These are phyloP conservation scores for Calonectria pauciramosa DNA, from an alignment of 2,329 filamentous ascomycete species.

Conservation along the genomic window DNA sequence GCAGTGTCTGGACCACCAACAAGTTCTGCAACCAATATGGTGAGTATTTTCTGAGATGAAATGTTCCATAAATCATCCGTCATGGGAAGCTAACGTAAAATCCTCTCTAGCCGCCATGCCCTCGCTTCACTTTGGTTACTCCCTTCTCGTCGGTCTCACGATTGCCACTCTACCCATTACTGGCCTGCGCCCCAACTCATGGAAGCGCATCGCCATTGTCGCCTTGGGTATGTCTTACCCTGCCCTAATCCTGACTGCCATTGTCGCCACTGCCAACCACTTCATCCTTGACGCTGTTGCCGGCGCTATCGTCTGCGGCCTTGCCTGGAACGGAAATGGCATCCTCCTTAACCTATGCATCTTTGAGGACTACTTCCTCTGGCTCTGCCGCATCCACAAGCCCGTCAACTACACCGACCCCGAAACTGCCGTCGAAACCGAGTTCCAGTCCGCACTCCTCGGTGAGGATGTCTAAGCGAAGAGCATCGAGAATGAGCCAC, in stretches of 20 bases:
- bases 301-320: slow-evolving; percentile 73
- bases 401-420: slow-evolving; percentile 60
- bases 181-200: slow-evolving; percentile 64
- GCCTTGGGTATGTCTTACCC: slow-evolving; percentile 74
- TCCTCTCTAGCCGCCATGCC: slow-evolving; percentile 76
- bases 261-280: slow-evolving; percentile 80
- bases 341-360: slow-evolving; percentile 73
- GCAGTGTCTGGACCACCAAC: slow-evolving; percentile 71
- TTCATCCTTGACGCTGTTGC: slow-evolving; percentile 80
- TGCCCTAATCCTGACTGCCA: slow-evolving; percentile 73
- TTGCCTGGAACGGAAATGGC: slow-evolving; percentile 72
- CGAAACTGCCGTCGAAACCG: slow-evolving; percentile 52
- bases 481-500: slow-evolving; percentile 21
- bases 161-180: slow-evolving; percentile 75
- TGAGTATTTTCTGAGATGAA: slow-evolving; percentile 47
- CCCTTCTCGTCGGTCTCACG: slow-evolving; percentile 79
- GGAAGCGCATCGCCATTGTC: slow-evolving; percentile 61
- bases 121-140: slow-evolving; percentile 82
- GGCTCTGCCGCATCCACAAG: slow-evolving; percentile 74
- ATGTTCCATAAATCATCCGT: not conserved
- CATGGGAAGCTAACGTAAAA: slow-evolving; percentile 22
- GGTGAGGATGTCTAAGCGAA: slow-evolving; percentile 38
- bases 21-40: slow-evolving; percentile 83
- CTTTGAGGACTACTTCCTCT: slow-evolving; percentile 78
- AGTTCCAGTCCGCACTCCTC: slow-evolving; percentile 46